Percentiles rank a stretch among this genome's conserved stretches.
Conservation (phyloP, 1,284 basidiomycete species). For the Ceratobasidium sp. region DNA sequence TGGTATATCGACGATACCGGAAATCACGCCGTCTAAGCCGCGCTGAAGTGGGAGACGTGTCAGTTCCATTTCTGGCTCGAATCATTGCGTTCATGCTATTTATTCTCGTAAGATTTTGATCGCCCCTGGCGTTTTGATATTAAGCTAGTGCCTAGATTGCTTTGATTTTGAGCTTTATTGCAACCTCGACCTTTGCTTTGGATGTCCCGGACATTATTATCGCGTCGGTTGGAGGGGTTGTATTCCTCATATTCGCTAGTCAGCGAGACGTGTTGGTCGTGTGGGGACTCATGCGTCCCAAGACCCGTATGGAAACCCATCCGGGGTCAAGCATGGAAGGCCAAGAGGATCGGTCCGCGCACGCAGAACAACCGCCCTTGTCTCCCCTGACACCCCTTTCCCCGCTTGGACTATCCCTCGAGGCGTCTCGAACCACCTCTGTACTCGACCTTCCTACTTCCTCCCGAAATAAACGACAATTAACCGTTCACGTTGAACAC, state of each 20-base stretch:
- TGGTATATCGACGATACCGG: constrained; percentile 14
- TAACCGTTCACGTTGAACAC: constrained; percentile 12
- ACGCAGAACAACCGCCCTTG: background rate
- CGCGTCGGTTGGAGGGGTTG: constrained; percentile 6
- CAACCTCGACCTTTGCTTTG: constrained; percentile 1
- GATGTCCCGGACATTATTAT: constrained; percentile 26
- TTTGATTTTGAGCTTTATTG: constrained; percentile 8
- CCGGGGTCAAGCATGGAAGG: background rate
- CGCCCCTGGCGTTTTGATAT: background rate
- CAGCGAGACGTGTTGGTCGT: constrained; percentile 17
- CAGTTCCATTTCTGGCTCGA: constrained; percentile 14
- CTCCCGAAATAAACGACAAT: background rate
- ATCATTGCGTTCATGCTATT: constrained; percentile 16
- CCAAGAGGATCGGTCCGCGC: background rate
- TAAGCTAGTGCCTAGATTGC: background rate
- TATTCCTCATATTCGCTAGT: constrained; percentile 24
- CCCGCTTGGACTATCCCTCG: background rate
- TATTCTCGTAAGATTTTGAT: constrained; percentile 4
- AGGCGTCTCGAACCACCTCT: background rate
- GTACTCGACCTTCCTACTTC: background rate
- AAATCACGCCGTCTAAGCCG: constrained; percentile 15
- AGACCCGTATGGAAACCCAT: background rate
- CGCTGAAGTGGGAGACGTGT: constrained; percentile 26
- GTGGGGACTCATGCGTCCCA: background rate
- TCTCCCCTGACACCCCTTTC: background rate